Evolutionary conservation across 129 eudicot species (phyloP).

Genomic region (Daucus carota): DH1_v3.0 NC_030387.2:38759001-38759500

Average conservation of each 20-base stretch:
- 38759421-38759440: slow-evolving; percentile 85
- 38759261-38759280: slow-evolving; percentile 85
- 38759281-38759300: slow-evolving; percentile 82
- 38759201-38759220: slow-evolving; percentile 77
- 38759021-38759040: slow-evolving; percentile 88
- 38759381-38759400: slow-evolving; percentile 50
- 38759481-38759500: slow-evolving; percentile 52
- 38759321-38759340: slow-evolving; percentile 88
- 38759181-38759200: slow-evolving; percentile 87
- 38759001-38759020: slow-evolving; percentile 55
- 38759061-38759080: slow-evolving; percentile 95
- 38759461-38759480: slow-evolving; percentile 57
- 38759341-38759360: slow-evolving; percentile 77
- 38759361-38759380: slow-evolving; percentile 46
- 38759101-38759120: slow-evolving; percentile 87
- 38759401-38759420: slow-evolving; percentile 70
- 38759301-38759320: slow-evolving; percentile 62
- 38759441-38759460: slow-evolving; percentile 82
- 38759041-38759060: slow-evolving; percentile 75
- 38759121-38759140: slow-evolving; percentile 89
- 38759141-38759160: slow-evolving; percentile 69
- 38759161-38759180: slow-evolving; percentile 89
- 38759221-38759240: slow-evolving; percentile 74
- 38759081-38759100: slow-evolving; percentile 93
- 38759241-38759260: slow-evolving; percentile 85